Evolutionary conservation across 2,329 filamentous ascomycete genomes (phyloP), one percentile per base, ranked within the genome.

Genomic region (Ascochyta viciae-villosae): DNA sequence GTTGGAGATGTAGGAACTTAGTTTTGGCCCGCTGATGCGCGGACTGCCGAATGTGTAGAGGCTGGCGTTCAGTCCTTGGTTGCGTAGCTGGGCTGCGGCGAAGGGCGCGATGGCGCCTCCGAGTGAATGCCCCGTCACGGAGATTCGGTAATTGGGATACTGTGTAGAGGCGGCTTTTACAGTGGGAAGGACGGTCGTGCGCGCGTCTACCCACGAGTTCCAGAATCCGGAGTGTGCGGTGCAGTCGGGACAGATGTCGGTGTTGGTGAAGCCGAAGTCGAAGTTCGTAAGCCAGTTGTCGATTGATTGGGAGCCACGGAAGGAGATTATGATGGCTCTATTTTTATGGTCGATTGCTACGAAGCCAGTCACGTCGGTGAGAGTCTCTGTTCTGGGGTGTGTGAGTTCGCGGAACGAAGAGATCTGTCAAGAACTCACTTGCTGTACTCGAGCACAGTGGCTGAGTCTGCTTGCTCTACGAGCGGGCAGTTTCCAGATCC

Each of bases 111-210:
- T 78, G 12, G 87, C 87, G 24, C 79, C 89, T 47, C 89, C 89
- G 3, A 91, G 83, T 7, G 87, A 89, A 78, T 91, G 88, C 33
- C 89, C 89, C 0, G 85, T 86, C 23, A 82, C 72, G n/a, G 86
- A 68, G 65, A 89, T 71, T 29, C 68, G 65, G 77, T 84, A 88
- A 27, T 55, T 60, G 1, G 86, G 84, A 72, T 86, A 74, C n/a
- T 75, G 68, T 5, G 66, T 61, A 26, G 64, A 69, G 15, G 84
- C 82, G 3, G 73, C 54, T 23, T 75, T 63, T 16, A 89, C 68
- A 50, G 79, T 80, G 3, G 69, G 63, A 3, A 81, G 63, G 16
- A 83, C 79, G 9, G 65, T 63, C 6, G 57, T 49, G 2, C 77
- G 68, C 26, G 88, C 78, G 58, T 88, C 85, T 10, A 73, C 51